Conservation (phyloP, 139 green algal genomes). For the Axilococcus clingmanii region DNA sequence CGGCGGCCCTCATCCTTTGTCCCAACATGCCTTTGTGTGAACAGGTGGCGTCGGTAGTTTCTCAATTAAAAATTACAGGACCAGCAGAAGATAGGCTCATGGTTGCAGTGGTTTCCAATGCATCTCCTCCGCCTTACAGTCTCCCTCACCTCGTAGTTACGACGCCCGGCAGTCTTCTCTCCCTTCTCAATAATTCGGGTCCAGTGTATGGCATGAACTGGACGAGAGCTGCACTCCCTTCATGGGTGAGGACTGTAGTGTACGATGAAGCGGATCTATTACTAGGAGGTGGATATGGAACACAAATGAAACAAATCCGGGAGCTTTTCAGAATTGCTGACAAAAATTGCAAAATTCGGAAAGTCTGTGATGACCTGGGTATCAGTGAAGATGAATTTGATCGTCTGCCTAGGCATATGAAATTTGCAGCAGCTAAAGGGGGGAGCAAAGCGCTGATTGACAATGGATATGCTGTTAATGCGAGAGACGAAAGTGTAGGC, state of each 20-base stretch:
- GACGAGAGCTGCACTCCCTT: conserved; percentile 36
- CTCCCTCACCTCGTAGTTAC: conserved; percentile 60
- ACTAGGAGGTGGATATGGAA: conserved; percentile 59
- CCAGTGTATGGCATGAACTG: conserved; percentile 50
- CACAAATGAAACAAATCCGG: conserved; percentile 47
- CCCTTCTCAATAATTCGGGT: conserved; percentile 30
- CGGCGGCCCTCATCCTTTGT: conserved; percentile 65
- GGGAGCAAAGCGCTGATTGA: conserved; percentile 32
- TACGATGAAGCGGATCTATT: conserved; percentile 94
- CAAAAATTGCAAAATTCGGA: conserved; percentile 24
- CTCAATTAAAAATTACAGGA: conserved; percentile 10
- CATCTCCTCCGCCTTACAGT: conserved; percentile 38
- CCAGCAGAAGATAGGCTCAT: conserved; percentile 28
- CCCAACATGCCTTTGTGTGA: conserved; percentile 75
- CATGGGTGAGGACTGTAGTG: conserved; percentile 57
- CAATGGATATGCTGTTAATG: conserved; percentile 23
- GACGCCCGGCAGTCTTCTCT: conserved; percentile 57
- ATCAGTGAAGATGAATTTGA: conserved; percentile 28
- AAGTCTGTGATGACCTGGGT: conserved; percentile 37
- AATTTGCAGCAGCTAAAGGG: conserved; percentile 28
- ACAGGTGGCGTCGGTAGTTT: conserved; percentile 50
- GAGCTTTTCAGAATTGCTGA: conserved; percentile 49
- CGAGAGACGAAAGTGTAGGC: neutral
- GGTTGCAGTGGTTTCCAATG: conserved; percentile 35
- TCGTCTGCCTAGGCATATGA: conserved; percentile 38